Conservation (phyloP, 2,329 filamentous ascomycete species). For the Paraphoma chrysanthemicola region DNA sequence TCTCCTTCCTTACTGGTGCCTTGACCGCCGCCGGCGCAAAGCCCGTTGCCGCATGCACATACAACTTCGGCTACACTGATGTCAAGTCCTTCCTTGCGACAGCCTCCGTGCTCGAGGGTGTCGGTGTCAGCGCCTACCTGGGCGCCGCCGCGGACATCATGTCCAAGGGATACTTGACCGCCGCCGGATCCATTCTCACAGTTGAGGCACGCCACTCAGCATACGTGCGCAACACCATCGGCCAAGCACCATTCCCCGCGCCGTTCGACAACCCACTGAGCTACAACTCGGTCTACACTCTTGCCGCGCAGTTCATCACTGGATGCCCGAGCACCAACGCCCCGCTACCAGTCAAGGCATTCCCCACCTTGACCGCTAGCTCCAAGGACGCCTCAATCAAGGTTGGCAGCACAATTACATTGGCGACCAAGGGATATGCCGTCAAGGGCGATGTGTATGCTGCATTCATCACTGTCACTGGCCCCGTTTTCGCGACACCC, state of each 20-base stretch:
- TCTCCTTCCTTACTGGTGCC: constrained; percentile 60
- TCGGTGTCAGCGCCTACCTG: constrained; percentile 67
- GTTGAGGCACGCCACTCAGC: constrained; percentile 70
- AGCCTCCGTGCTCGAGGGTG: constrained; percentile 61
- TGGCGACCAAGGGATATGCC: constrained; percentile 23
- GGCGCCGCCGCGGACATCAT: constrained; percentile 66
- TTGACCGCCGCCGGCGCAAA: constrained; percentile 55
- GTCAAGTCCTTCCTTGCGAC: constrained; percentile 60
- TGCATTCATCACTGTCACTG: constrained; percentile 32
- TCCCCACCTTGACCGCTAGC: constrained; percentile 55
- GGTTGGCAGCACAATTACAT: constrained; percentile 19
- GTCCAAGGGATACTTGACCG: constrained; percentile 64
- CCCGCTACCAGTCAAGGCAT: constrained; percentile 66
- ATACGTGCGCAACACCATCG: constrained; percentile 62
- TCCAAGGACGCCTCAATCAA: constrained; percentile 20
- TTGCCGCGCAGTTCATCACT: constrained; percentile 69
- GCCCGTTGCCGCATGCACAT: constrained; percentile 63
- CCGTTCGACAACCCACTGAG: constrained; percentile 67
- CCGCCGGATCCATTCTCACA: constrained; percentile 68
- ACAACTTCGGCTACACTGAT: constrained; percentile 61
- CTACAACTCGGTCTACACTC: constrained; percentile 67
- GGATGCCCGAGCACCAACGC: constrained; percentile 63
- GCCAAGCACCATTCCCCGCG: constrained; percentile 62
- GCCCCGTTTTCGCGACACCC: constrained; percentile 25
- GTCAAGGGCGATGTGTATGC: constrained; percentile 30